Evolutionary conservation across 1,139 yeast species (phyloP), one percentile per base, ranked within the genome.

Genomic region (Debaryomyces singareniensis): DNA sequence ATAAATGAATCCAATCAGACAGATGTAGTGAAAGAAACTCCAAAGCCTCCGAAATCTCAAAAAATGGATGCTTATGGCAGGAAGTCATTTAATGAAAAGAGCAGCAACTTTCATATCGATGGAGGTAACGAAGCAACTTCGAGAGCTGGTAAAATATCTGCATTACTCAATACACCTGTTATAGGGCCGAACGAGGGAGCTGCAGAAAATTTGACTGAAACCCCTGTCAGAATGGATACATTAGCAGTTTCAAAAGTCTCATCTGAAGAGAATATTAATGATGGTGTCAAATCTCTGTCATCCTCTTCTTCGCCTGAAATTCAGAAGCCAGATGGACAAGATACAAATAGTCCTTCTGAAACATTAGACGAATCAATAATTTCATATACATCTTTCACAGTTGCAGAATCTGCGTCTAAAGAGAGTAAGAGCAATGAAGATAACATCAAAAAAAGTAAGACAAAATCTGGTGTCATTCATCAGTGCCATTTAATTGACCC

Each of bases 401-500:
- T n/a, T n/a, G n/a, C n/a, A n/a, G n/a, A n/a, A n/a, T n/a, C n/a
- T n/a, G n/a, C n/a, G n/a, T 7, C 9, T 7, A 18, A 18, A 18
- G 21, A 18, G n/a, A 18, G 21, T 7, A 18, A 18, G 7, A 35
- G 28, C 13, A 30, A 28, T 24, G 38, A 37, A 21, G 27, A 33
- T 12, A 32, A 29, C 15, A 44, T 36, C 16, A 47, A 44, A 29
- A 39, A 42, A 16, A 45, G 40, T 27, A 53, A 51, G 34, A 41
- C 40, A 18, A 53, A 51, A 31, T 38, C 59, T 3, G 57, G 61
- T 1, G 61, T 54, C 1, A 61, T 61, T 13, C 71, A 66, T 37
- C 71, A 66, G 39, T 67, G 73, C 37, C 71, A 62, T 37, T 49
- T 61, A 25, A 41, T 47, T 3, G 71, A 65, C 38, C 68, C 71